Evolutionary conservation across 805 yeast genomes (phyloP).

Genomic region (Suhomyces prunicola): DNA sequence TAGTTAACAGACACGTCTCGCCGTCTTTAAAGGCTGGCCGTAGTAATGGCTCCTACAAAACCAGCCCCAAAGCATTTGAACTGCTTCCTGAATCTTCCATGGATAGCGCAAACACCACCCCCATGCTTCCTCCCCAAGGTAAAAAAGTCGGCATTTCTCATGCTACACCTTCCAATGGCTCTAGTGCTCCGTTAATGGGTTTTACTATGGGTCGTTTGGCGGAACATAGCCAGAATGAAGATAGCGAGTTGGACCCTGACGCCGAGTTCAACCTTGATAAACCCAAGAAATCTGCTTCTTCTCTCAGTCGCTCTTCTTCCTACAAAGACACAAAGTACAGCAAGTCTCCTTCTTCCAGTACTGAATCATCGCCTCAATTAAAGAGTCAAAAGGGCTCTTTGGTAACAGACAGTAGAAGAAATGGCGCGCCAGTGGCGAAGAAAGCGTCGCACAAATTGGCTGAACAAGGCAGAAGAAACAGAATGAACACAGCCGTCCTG

Average conservation of each 20-base stretch:
- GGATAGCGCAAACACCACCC: constrained; percentile 15
- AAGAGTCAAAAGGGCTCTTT: constrained; percentile 4
- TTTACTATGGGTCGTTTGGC: constrained; percentile 46
- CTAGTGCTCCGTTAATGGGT: constrained; percentile 38
- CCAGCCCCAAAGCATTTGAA: constrained; percentile 16
- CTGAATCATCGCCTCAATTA: constrained; percentile 10
- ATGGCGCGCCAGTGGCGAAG: constrained; percentile 46
- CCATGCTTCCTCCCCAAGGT: constrained; percentile 40
- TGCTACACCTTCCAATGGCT: constrained; percentile 8
- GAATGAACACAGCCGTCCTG: constrained; percentile 83
- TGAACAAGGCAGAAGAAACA: constrained; percentile 91
- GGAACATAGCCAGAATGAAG: constrained; percentile 23
- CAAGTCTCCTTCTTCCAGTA: constrained; percentile 10
- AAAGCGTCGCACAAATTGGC: constrained; percentile 85
- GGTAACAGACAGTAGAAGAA: background rate
- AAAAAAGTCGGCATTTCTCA: constrained; percentile 22
- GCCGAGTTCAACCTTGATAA: constrained; percentile 1
- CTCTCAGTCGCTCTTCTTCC: background rate
- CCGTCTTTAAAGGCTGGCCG: constrained; percentile 3
- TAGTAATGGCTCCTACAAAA: background rate
- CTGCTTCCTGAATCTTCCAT: constrained; percentile 28
- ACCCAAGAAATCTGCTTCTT: background rate
- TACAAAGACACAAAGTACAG: background rate
- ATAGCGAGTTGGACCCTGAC: constrained; percentile 1
- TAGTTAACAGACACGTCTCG: background rate